These are phyloP conservation scores for Peziza echinospora DNA, from an alignment of 495 filamentous ascomycete species.

Conservation along the genomic window DNA sequence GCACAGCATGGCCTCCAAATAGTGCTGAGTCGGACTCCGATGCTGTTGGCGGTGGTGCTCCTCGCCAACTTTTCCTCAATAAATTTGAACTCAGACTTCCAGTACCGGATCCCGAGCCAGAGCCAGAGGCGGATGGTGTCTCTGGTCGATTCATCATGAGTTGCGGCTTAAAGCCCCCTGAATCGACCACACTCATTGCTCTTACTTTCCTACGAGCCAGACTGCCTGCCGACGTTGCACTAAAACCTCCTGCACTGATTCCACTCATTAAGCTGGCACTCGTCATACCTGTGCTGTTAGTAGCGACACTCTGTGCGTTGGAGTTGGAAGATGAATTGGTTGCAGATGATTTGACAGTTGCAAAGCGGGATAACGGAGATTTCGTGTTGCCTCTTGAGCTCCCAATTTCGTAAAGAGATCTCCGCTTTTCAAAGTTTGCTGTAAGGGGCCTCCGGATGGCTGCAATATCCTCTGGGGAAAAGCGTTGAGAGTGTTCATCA, in stretches of 20 bases:
- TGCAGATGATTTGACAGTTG: conserved; percentile 55
- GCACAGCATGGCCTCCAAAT: conserved; percentile 63
- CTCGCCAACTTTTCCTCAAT: conserved; percentile 13
- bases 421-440: conserved; percentile 26
- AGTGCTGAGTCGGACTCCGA: conserved; percentile 19
- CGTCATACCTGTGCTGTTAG: conserved; percentile 51
- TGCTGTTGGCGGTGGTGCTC: conserved; percentile 9
- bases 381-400: conserved; percentile 29
- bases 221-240: conserved; percentile 86
- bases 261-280: conserved; percentile 84
- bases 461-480: background rate
- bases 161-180: conserved; percentile 3
- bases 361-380: conserved; percentile 21
- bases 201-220: conserved; percentile 57
- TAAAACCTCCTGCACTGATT: conserved; percentile 68
- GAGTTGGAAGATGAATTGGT: conserved; percentile 41
- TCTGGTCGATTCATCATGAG: background rate
- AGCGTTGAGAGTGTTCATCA: conserved; percentile 7
- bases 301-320: conserved; percentile 20
- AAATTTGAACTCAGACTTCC: background rate
- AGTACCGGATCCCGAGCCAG: conserved; percentile 3
- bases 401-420: conserved; percentile 61
- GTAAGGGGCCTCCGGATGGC: background rate
- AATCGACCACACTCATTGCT: conserved; percentile 30
- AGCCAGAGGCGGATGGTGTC: conserved; percentile 2